Base-by-base conservation (phyloP, 257 asterid genomes). In the Solanum medicagineum region DNA sequence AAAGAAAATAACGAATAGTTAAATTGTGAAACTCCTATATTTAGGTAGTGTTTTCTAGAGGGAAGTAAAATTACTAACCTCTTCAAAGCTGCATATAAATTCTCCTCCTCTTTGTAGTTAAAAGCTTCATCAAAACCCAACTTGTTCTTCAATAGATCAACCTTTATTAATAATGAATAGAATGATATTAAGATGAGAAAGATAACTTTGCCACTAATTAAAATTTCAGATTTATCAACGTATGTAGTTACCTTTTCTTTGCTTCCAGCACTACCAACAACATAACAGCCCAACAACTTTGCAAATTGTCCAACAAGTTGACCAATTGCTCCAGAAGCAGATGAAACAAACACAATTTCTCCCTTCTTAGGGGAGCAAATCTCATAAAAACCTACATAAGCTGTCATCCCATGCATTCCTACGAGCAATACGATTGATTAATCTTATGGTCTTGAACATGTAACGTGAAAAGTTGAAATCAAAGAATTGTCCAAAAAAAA, bases 61-160 rank as follows among this genome's bases (percentile, higher is more conserved):
- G 29, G 16, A 19, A 49, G 32, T 60, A 42, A 47, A 29, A 24
- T 8, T 19, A 68, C 85, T 56, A 15, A 89, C 91, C 86, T 84
- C 84, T 86, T 87, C 63, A 89, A 60, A 84, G 90, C 68, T 40
- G 83, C 69, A 59, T 7, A 51, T 22, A 86, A 82, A 54, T 87
- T 86, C 0, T 17, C 6, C 40, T 89, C 91, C 84, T 84, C 91
- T 55, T 89, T 89, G 66, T 89, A 89, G 55, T 89, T 87, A 70
- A 89, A 89, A 56, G 89, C 91, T 16, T 81, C 90, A 14, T 89
- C 87, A 24, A 81, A 89, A 19, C 88, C 86, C 11, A 89, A 85
- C 40, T 87, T 87, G 87, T 75, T 89, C 85, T 84, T 87, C 86
- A 89, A 69, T 10, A 89, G 85, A 47, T 89, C 89, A 57, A 89